Evolutionary conservation across 441 rosid species (phyloP), one percentile per base, ranked within the genome.

Genomic region (Syzygium syzygioides): DNA sequence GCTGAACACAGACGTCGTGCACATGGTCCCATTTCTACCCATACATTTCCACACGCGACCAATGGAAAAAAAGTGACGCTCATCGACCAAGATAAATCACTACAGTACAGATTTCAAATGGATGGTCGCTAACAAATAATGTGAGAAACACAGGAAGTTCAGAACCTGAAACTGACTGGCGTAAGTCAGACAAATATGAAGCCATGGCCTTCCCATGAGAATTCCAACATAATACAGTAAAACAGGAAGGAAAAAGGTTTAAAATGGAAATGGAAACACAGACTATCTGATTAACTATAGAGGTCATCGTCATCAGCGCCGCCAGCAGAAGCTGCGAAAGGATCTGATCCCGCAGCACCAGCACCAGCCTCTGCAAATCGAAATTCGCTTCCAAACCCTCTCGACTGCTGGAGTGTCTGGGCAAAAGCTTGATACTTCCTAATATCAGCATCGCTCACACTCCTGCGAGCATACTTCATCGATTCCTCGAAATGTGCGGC

Each of bases 241-340:
- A 84, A 86, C 54, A 89, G 66, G 76, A 57, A 45, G 9, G 86
- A 54, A 66, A 57, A 32, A 56, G 64, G 41, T n/a, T 85, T n/a
- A 6, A 55, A 55, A 37, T 76, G 83, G 83, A 41, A 71, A 71
- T 37, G 50, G 50, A 34, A 37, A 71, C 52, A 37, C 26, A 68
- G 4, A 57, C 48, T 48, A 85, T n/a, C 48, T 12, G 62, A 85
- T 89, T 93, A 96, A 92, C 93, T 94, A 93, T 96, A 96, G 85
- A 96, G 98, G 91, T 96, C 98, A 59, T 96, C 98, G 17, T 95
- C 97, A 30, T 95, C 97, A 34, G 92, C 97, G 1, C 91, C 96
- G 6, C 93, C 97, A 26, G 96, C 95, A 20, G 98, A 83, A 86
- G 96, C 93, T 30, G 95, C 94, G 89, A 96, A 96, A 9, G 98